These are phyloP conservation scores for Edaphochlamys debaryana DNA, from an alignment of 139 green algal species.

Conservation along the genomic window DNA sequence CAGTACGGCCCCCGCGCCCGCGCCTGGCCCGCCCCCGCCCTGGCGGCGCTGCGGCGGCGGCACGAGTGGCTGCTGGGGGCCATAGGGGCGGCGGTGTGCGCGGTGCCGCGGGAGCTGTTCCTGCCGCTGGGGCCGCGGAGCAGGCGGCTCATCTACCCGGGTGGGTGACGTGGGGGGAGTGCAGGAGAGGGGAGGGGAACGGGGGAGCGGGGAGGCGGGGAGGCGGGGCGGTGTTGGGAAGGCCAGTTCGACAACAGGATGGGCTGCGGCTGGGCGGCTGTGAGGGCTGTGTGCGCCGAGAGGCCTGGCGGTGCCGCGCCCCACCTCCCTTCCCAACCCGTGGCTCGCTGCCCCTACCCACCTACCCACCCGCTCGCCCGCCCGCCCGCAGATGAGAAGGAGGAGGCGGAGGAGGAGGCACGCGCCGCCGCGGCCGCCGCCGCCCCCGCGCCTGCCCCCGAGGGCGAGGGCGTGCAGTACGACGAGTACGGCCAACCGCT, in stretches of 20 bases:
- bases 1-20: constrained; percentile 53
- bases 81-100: constrained; percentile 49
- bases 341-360: not conserved
- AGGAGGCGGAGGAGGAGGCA: constrained; percentile 27
- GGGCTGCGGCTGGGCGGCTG: too few relatives aligned
- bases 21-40: constrained; percentile 69
- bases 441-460: not conserved
- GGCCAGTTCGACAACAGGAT: not conserved
- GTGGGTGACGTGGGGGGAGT: not conserved
- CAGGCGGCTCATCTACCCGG: constrained; percentile 47
- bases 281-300: too few relatives aligned
- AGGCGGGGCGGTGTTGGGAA: too few relatives aligned
- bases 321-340: not conserved
- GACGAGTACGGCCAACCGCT: constrained; percentile 17
- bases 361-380: too few relatives aligned
- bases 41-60: constrained; percentile 62
- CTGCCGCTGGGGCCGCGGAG: constrained; percentile 54
- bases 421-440: constrained; percentile 11
- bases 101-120: constrained; percentile 60
- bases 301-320: too few relatives aligned
- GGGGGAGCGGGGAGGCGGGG: not conserved
- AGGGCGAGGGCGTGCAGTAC: not conserved
- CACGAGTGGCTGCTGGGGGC: constrained; percentile 62
- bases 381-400: constrained; percentile 35
- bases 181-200: not conserved